phyloP scores from a whole-genome alignment of 2,329 filamentous ascomycete species.

The Berkeleyomyces rouxiae region DNA sequence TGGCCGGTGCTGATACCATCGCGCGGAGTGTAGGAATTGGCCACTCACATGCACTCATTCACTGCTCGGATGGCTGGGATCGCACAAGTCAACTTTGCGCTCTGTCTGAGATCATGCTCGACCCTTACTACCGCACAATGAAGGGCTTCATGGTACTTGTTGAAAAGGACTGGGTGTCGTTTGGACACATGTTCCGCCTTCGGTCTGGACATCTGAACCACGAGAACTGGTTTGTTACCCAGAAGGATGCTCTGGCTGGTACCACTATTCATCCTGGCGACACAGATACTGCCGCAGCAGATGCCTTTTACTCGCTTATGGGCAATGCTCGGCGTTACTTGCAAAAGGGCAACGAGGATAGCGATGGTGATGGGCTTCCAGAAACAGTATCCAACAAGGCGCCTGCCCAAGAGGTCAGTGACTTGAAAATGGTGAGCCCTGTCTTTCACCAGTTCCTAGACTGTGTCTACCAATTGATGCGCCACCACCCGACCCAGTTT shows the following conservation, averaged over 20 bases:
- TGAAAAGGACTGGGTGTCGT: constrained; percentile 96
- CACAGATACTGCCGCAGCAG: constrained; percentile 39
- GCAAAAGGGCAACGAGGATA: constrained; percentile 43
- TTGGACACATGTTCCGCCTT: constrained; percentile 93
- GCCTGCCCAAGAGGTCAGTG: constrained; percentile 49
- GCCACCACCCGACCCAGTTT: constrained; percentile 75
- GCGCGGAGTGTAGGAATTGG: constrained; percentile 76
- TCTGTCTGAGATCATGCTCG: constrained; percentile 78
- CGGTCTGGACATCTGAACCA: constrained; percentile 76
- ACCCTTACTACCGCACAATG: constrained; percentile 86
- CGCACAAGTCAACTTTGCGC: constrained; percentile 89
- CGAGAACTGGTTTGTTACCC: constrained; percentile 84
- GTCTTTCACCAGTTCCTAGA: constrained; percentile 98
- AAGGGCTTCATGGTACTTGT: constrained; percentile 88
- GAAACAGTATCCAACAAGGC: constrained; percentile 25
- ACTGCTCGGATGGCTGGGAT: constrained; percentile 98
- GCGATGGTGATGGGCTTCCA: constrained; percentile 40
- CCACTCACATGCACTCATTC: constrained; percentile 88
- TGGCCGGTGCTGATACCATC: constrained; percentile 74
- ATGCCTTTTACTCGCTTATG: constrained; percentile 73
- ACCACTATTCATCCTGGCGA: constrained; percentile 44
- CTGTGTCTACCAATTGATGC: constrained; percentile 74
- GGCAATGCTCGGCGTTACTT: constrained; percentile 73
- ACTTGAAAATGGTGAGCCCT: constrained; percentile 80
- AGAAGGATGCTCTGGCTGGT: constrained; percentile 61